Evolutionary conservation across 495 filamentous ascomycete species (phyloP), one percentile per base, ranked within the genome.

Genomic region (Lasiosphaeris hirsuta): DNA sequence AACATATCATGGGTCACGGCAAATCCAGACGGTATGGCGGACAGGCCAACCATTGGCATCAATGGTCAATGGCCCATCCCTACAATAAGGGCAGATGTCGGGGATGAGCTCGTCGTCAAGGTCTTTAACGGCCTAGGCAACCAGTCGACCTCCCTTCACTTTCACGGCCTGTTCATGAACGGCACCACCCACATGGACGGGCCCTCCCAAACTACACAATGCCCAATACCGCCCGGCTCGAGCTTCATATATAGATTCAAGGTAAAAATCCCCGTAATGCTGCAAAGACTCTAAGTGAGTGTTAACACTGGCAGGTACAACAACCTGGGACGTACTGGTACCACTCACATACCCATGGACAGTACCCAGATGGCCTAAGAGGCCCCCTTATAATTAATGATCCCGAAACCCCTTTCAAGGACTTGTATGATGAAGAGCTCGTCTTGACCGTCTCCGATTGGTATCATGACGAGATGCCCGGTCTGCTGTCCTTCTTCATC

Each of bases 1-100:
- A 87, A 88, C 64, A 80, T 93, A 57, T 79, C 80, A 33, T 95
- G 92, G 91, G 85, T 91, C 6, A 84, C 75, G 30, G 84, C 87
- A 8, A 93, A 91, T 65, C 91, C 91, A 3, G 91, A 96, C 72
- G 88, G 86, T 13, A 66, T 80, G 39, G 80, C 81, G 17, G 77
- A 83, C 1, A 80, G 90, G 10, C 81, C 82, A 39, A 83, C 83
- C 5, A 90, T 95, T 64, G 87, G 88, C 42, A 89, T 94, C 76
- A 95, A 95, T 65, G 83, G 81, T 0, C 74, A 90, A 77, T 94
- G 88, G 88, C 89, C 90, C 1, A 69, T 86, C 45, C 89, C 88
- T 5, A 69, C 75, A 13, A 86, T 93, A 51, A 79, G 84, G 48
- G 87, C 84, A 37, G 81, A 84, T 45, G 75, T 87, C 49, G 89